Evolutionary conservation across 768 basidiomycete genomes (phyloP).

Genomic region (Suillus subalutaceus): DNA sequence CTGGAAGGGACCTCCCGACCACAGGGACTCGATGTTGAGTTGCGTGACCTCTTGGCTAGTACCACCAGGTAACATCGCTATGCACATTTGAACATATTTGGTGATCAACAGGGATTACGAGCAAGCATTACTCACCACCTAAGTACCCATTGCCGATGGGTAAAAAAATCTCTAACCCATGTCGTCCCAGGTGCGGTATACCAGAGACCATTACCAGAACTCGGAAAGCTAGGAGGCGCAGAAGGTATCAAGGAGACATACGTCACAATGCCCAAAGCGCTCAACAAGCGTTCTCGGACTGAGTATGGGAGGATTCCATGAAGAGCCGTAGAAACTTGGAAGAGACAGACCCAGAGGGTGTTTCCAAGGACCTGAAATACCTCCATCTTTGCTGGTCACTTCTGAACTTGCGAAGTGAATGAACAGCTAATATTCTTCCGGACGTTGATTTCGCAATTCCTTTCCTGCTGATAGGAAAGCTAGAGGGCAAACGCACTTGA

Average conservation of each 20-base stretch:
- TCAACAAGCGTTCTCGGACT: conserved; percentile 22
- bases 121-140: conserved; percentile 45
- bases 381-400: conserved; percentile 24
- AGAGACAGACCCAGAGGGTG: conserved; percentile 19
- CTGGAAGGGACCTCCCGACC: conserved; percentile 74
- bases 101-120: background rate
- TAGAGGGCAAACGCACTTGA: background rate
- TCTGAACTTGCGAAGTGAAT: background rate
- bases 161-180: conserved; percentile 64
- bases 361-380: conserved; percentile 22
- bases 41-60: conserved; percentile 61
- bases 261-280: conserved; percentile 22
- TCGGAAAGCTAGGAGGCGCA: conserved; percentile 55
- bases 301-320: conserved; percentile 21
- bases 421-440: background rate
- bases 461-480: background rate
- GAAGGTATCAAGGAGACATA: conserved; percentile 23
- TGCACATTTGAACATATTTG: conserved; percentile 3
- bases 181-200: conserved; percentile 53
- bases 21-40: conserved; percentile 76
- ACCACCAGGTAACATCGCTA: conserved; percentile 70
- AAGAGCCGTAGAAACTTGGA: conserved; percentile 18
- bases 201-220: conserved; percentile 79
- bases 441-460: background rate
- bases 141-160: conserved; percentile 78